Percentiles rank a stretch among this genome's conserved stretches.
Conservation (phyloP, 2,329 filamentous ascomycete species). For the Nannizziopsis barbatae region DNA sequence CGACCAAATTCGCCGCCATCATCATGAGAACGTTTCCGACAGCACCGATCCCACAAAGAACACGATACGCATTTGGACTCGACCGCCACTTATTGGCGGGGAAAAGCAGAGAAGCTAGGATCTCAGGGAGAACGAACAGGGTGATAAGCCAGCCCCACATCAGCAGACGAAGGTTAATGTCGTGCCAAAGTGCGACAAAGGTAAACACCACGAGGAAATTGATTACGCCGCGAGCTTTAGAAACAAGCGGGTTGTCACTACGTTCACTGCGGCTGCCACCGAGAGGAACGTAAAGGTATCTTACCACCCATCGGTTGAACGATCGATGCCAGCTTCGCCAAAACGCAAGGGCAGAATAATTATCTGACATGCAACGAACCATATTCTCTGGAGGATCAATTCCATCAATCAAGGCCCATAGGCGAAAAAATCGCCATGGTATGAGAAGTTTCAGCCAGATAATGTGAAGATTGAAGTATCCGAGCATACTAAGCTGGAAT, state of each 20-base stretch:
- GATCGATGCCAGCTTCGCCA: slow-evolving; percentile 95
- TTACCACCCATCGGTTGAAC: slow-evolving; percentile 87
- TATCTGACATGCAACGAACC: slow-evolving; percentile 90
- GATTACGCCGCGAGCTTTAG: slow-evolving; percentile 49
- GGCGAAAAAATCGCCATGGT: slow-evolving; percentile 94
- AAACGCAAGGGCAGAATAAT: slow-evolving; percentile 81
- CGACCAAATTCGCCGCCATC: slow-evolving; percentile 89
- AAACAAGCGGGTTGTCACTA: slow-evolving; percentile 30
- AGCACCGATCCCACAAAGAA: slow-evolving; percentile 68
- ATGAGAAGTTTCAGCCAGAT: slow-evolving; percentile 97
- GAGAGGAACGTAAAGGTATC: slow-evolving; percentile 87
- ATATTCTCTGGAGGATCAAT: slow-evolving; percentile 97
- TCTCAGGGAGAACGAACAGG: slow-evolving; percentile 84
- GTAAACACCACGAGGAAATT: slow-evolving; percentile 85
- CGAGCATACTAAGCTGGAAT: slow-evolving; percentile 77
- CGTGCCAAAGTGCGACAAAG: slow-evolving; percentile 96
- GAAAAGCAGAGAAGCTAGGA: slow-evolving; percentile 60
- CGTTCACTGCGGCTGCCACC: slow-evolving; percentile 49
- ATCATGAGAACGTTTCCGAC: slow-evolving; percentile 85
- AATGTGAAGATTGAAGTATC: slow-evolving; percentile 90
- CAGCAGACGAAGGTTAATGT: slow-evolving; percentile 79
- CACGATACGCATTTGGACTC: slow-evolving; percentile 60
- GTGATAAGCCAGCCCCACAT: slow-evolving; percentile 97
- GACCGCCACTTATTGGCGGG: slow-evolving; percentile 60
- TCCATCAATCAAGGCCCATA: slow-evolving; percentile 86